phyloP scores from a whole-genome alignment of 352 stramenopile species.

The Globisporangium middletonii region DNA sequence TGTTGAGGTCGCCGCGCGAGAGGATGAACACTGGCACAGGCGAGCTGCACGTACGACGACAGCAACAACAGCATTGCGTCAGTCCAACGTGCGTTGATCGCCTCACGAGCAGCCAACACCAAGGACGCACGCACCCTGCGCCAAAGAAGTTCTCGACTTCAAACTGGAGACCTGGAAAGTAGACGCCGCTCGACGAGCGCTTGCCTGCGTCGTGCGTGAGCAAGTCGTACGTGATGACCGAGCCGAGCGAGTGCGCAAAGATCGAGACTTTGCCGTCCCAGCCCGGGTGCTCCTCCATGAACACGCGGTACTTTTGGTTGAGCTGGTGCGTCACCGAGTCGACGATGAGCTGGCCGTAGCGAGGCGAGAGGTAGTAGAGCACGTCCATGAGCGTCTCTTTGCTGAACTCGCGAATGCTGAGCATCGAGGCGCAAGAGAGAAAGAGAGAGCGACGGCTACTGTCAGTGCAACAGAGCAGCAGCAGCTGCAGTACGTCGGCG shows the following conservation, averaged over 20 bases:
- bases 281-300: constrained; percentile 83
- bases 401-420: constrained; percentile 88
- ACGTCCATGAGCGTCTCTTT: constrained; percentile 94
- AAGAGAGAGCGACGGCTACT: background rate
- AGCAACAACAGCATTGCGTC: background rate
- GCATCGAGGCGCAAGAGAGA: background rate
- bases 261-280: constrained; percentile 89
- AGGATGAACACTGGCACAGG: constrained; percentile 82
- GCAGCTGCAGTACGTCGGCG: background rate
- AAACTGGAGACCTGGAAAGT: constrained; percentile 77
- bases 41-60: constrained; percentile 31
- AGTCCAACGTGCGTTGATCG: background rate
- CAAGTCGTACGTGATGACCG: constrained; percentile 91
- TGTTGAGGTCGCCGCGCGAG: constrained; percentile 69
- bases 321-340: constrained; percentile 86
- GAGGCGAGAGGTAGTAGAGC: constrained; percentile 90
- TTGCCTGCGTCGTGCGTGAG: constrained; percentile 72
- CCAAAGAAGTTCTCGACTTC: constrained; percentile 85
- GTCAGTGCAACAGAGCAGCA: background rate
- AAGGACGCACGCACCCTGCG: constrained; percentile 45
- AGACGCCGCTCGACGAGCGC: constrained; percentile 55
- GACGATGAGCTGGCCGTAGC: constrained; percentile 89
- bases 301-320: constrained; percentile 88
- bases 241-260: constrained; percentile 87
- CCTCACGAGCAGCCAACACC: background rate